Percentiles rank a stretch among this genome's conserved stretches.
phyloP scores from a whole-genome alignment of 2,329 filamentous ascomycete genomes.

The Dactylellina leptospora region DNA sequence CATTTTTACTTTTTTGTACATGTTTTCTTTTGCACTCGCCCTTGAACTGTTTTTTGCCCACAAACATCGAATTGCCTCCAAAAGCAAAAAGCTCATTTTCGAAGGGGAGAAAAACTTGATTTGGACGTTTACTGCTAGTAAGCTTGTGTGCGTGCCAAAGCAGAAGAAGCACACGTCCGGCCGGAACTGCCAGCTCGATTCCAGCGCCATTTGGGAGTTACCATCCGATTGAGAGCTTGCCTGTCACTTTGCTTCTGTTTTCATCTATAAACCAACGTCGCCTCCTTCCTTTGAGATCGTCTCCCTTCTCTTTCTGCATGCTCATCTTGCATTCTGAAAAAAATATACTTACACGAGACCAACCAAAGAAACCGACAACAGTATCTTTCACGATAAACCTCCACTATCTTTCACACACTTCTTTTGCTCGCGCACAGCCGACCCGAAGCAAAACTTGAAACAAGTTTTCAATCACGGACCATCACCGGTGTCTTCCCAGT shows the following conservation, averaged over 20 bases:
- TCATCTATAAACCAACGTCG: slow-evolving; percentile 44
- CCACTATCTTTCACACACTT: neutral
- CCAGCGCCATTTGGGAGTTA: slow-evolving; percentile 6
- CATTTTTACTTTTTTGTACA: too few relatives aligned
- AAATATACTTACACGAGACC: slow-evolving; percentile 3
- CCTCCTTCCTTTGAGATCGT: slow-evolving; percentile 24
- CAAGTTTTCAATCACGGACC: slow-evolving; percentile 39
- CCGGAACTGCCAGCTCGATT: slow-evolving; percentile 4
- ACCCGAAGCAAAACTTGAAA: slow-evolving; percentile 38
- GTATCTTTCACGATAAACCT: slow-evolving; percentile 9
- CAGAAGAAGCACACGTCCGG: slow-evolving; percentile 19
- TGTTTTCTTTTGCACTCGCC: slow-evolving; percentile 7
- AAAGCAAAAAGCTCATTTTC: slow-evolving; percentile 24
- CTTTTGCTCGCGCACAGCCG: neutral
- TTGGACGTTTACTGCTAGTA: slow-evolving; percentile 8
- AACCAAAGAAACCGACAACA: neutral
- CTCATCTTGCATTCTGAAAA: slow-evolving; percentile 14
- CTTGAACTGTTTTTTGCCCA: slow-evolving; percentile 31
- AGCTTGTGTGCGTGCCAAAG: slow-evolving; percentile 7
- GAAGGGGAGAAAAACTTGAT: slow-evolving; percentile 40
- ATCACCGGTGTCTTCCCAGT: slow-evolving; percentile 39
- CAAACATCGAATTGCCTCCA: slow-evolving; percentile 32
- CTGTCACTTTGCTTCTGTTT: slow-evolving; percentile 32
- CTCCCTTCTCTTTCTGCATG: slow-evolving; percentile 22
- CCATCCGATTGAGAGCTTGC: slow-evolving; percentile 16